A percentile compares a stretch with the other conserved stretches of the same genome.
Evolutionary conservation across 78 protist species (phyloP).

Genomic region (Speleostelium caveatum): DNA sequence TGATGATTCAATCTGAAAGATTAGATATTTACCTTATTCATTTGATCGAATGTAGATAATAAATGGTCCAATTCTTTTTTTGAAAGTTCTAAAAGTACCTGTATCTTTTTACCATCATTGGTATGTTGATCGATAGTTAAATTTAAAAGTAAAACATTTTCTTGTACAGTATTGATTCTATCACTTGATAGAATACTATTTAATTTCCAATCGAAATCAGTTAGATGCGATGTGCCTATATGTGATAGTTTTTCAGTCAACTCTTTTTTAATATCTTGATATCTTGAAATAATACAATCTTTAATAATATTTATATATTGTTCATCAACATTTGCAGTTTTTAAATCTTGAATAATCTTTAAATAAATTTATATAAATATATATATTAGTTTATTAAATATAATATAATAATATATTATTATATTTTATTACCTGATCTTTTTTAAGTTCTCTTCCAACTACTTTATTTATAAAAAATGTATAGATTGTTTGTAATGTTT

Average conservation of each 20-base stretch:
- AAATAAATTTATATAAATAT: background rate
- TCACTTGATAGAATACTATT: slow-evolving; percentile 74
- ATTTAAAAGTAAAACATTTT: slow-evolving; percentile 56
- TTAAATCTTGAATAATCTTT: slow-evolving; percentile 53
- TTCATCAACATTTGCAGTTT: slow-evolving; percentile 16
- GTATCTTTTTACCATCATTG: slow-evolving; percentile 29
- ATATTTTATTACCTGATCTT: slow-evolving; percentile 22
- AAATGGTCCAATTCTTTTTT: slow-evolving; percentile 71
- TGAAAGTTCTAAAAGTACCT: slow-evolving; percentile 45
- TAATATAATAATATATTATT: too few relatives aligned
- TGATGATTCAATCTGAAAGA: background rate
- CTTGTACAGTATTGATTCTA: slow-evolving; percentile 57
- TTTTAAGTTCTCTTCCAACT: slow-evolving; percentile 61
- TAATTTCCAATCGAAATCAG: slow-evolving; percentile 78
- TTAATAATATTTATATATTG: background rate
- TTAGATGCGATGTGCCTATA: slow-evolving; percentile 31
- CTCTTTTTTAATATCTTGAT: slow-evolving; percentile 63
- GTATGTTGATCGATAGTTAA: slow-evolving; percentile 26
- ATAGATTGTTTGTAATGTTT: background rate
- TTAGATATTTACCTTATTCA: slow-evolving; percentile 23
- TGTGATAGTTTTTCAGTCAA: slow-evolving; percentile 57
- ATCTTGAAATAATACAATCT: slow-evolving; percentile 55
- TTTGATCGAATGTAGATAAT: slow-evolving; percentile 38
- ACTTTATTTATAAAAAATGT: slow-evolving; percentile 52
- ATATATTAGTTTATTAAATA: too few relatives aligned